Evolutionary conservation across 768 basidiomycete species (phyloP), one percentile per base, ranked within the genome.

Genomic region (Boletus huronensis): DNA sequence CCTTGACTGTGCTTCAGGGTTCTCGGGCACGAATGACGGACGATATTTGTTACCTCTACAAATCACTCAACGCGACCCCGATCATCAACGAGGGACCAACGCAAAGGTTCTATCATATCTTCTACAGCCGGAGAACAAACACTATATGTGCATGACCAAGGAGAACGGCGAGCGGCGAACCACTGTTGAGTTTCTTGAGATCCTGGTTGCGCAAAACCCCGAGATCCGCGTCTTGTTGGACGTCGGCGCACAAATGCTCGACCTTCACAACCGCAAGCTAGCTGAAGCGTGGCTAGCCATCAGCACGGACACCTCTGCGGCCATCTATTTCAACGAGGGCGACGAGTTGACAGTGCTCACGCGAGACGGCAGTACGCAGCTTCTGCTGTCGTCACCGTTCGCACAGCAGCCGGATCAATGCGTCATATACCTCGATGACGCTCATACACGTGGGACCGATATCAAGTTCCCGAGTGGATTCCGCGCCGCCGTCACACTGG

Each of bases 1-100:
- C 14, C n/a, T 36, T 0, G 42, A 23, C 2, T 1, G 8, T 23
- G 3, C 17, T 17, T 21, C 2, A 59, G 58, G 64, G 0, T 83
- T 83, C 57, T 82, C 79, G 47, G 82, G 81, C 9, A 83, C 82
- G 1, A 83, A 82, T 46, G 82, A 82, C 54, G 73, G 74, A 28
- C 69, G 66, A n/a, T 64, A 62, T 47, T 36, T 66, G 5, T 38
- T 66, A 16, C 65, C 65, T 2, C 21, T 53, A 0, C 57, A 54
- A 21, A 67, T 62, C 19, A 41, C 35, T 4, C 64, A 65, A 14
- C 45, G 26, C 14, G 76, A 79, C 50, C 72, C 72, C 0, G 61
- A 65, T 32, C 56, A 56, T 26, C 56, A 57, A 3, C 48, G 29
- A 6, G 48, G 48, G 14, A 48, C 56, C 3, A 82, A 79, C 42